Evolutionary conservation across 1,284 basidiomycete genomes (phyloP).

Genomic region (Puccinia novopanici): DNA sequence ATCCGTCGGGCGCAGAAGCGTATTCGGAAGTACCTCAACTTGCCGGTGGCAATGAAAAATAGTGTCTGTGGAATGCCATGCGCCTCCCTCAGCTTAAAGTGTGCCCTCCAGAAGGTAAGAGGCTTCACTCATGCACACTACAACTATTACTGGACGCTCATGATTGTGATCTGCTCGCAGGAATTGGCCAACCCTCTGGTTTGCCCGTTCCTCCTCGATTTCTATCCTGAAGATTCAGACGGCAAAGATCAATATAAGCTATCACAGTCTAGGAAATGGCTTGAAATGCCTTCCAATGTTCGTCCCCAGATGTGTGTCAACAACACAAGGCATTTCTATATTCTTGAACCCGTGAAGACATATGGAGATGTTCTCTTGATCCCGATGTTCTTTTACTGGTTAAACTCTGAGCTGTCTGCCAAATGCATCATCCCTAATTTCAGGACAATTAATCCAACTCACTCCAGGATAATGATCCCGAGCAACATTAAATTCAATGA

Average conservation of each 20-base stretch:
- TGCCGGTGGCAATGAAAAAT: too few relatives aligned
- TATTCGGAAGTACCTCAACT: too few relatives aligned
- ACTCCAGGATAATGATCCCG: not conserved
- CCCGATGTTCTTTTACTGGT: not conserved
- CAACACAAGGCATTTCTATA: slow-evolving; percentile 16
- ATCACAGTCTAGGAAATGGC: slow-evolving; percentile 23
- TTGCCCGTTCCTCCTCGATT: not conserved
- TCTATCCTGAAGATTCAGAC: slow-evolving; percentile 3
- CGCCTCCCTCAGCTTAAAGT: too few relatives aligned
- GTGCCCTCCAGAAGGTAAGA: too few relatives aligned
- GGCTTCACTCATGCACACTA: too few relatives aligned
- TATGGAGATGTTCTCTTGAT: not conserved
- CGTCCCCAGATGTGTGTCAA: slow-evolving; percentile 22
- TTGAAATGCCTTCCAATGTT: not conserved
- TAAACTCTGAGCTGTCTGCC: not conserved
- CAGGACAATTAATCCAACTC: not conserved
- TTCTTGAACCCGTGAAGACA: not conserved
- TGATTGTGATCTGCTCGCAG: not conserved
- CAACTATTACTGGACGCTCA: too few relatives aligned
- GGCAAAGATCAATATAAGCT: not conserved
- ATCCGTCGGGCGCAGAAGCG: too few relatives aligned
- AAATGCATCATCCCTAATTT: slow-evolving; percentile 1
- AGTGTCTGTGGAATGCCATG: too few relatives aligned
- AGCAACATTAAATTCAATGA: not conserved
- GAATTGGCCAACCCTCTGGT: slow-evolving; percentile 9